Conservation (phyloP, 441 rosid species). For the Rhodomyrtus psidioides region DNA sequence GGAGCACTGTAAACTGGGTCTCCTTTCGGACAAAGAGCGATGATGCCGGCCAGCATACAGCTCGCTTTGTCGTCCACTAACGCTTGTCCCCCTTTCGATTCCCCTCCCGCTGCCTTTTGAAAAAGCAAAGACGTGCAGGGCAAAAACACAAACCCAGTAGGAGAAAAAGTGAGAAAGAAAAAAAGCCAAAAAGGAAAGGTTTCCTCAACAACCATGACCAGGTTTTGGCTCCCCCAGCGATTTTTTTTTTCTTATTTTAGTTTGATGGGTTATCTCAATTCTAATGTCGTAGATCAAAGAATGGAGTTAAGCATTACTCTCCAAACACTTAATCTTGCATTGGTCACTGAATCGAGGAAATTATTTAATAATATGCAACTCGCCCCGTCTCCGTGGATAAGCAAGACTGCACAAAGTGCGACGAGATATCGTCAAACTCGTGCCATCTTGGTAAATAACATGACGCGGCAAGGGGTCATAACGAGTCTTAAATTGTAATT, state of each 20-base stretch:
- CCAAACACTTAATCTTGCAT: not conserved
- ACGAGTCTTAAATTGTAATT: not conserved
- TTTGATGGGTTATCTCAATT: not conserved
- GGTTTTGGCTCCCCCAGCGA: not conserved
- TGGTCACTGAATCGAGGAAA: not conserved
- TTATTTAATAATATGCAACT: not conserved
- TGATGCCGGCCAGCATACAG: conserved; percentile 12
- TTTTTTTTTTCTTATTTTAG: not conserved
- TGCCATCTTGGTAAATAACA: not conserved
- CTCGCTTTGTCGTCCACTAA: conserved; percentile 31
- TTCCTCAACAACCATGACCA: not conserved
- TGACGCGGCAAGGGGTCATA: not conserved
- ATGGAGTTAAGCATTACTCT: not conserved
- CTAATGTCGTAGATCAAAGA: not conserved
- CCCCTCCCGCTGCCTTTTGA: not conserved
- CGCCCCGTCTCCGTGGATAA: not conserved
- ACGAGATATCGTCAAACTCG: too few relatives aligned
- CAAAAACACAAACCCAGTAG: not conserved
- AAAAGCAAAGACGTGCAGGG: not conserved
- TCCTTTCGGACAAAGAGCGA: conserved; percentile 1
- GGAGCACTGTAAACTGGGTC: not conserved
- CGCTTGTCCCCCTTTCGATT: conserved; percentile 8
- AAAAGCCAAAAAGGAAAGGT: not conserved
- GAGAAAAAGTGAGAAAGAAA: not conserved
- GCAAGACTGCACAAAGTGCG: not conserved